These are phyloP conservation scores for Golubevia sp. DNA, from an alignment of 1,284 basidiomycete species.

Conservation along the genomic window DNA sequence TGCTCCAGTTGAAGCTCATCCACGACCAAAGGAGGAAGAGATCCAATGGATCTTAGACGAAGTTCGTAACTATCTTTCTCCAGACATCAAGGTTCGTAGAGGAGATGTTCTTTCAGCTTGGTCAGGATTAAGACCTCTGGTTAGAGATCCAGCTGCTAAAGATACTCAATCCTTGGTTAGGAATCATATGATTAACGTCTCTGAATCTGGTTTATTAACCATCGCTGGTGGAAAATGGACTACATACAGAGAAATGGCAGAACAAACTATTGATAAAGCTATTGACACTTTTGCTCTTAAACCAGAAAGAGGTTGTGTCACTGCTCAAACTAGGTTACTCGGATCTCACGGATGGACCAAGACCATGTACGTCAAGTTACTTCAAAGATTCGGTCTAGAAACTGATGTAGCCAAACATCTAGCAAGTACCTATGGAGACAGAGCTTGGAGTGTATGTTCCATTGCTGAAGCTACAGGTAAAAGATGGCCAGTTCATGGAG, in stretches of 20 bases:
- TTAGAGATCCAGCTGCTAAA: conserved; percentile 80
- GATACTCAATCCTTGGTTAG: conserved; percentile 86
- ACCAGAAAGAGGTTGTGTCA: conserved; percentile 71
- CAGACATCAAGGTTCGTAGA: conserved; percentile 89
- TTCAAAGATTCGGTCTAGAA: conserved; percentile 81
- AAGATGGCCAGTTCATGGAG: conserved; percentile 83
- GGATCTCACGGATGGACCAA: conserved; percentile 94
- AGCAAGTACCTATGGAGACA: conserved; percentile 91
- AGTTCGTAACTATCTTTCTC: conserved; percentile 81
- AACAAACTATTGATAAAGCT: conserved; percentile 90
- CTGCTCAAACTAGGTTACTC: conserved; percentile 79
- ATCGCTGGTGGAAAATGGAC: conserved; percentile 99
- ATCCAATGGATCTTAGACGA: conserved; percentile 96
- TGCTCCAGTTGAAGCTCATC: conserved; percentile 76
- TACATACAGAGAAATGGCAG: conserved; percentile 90
- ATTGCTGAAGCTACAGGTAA: conserved; percentile 78
- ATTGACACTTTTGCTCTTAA: conserved; percentile 77
- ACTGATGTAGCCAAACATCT: conserved; percentile 92
- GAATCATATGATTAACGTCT: conserved; percentile 91
- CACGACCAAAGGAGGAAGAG: conserved; percentile 86
- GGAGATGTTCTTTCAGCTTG: conserved; percentile 97
- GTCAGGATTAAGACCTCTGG: conserved; percentile 87
- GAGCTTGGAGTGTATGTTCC: conserved; percentile 90
- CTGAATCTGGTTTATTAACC: conserved; percentile 80
- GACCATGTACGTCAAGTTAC: conserved; percentile 95